Conservation (phyloP, 23 red algal genomes). For the Cyanidiococcus yangmingshanensis region DNA sequence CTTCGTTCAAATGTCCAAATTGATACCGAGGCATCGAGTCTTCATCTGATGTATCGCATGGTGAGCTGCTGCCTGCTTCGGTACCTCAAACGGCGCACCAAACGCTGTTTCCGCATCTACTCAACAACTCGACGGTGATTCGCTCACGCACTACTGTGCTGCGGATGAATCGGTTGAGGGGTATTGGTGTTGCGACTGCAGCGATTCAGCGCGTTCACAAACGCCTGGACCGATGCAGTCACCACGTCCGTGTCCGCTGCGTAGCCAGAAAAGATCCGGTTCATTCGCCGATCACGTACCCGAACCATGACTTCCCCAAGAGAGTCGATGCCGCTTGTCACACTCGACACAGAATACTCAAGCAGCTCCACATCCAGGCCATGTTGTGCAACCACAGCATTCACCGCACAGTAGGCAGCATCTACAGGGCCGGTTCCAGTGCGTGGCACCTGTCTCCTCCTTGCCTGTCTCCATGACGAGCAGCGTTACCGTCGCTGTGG, state of each 20-base stretch:
- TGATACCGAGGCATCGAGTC: too few species aligned
- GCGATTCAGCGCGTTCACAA: conserved; percentile 83
- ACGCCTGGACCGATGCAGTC: conserved; percentile 72
- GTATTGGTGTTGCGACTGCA: conserved; percentile 32
- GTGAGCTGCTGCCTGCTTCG: too few species aligned
- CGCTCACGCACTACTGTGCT: conserved; percentile 28
- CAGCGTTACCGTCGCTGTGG: conserved; percentile 67
- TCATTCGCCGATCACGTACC: conserved; percentile 47
- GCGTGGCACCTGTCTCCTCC: conserved; percentile 39
- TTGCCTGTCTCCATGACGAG: conserved; percentile 22
- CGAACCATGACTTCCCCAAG: conserved; percentile 88
- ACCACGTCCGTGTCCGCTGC: conserved; percentile 85
- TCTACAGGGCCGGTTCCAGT: conserved; percentile 91
- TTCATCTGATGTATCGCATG: too few species aligned
- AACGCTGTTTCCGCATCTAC: too few species aligned
- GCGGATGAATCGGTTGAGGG: conserved; percentile 56
- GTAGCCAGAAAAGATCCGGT: conserved; percentile 50
- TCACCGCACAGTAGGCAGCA: conserved; percentile 80
- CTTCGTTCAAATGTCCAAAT: too few species aligned
- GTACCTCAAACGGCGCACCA: too few species aligned
- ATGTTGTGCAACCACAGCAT: conserved; percentile 41
- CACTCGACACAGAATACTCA: conserved; percentile 69
- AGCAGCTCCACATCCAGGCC: conserved; percentile 44
- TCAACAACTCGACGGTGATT: too few species aligned
- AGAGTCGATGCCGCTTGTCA: conserved; percentile 88